Base-by-base conservation (phyloP, 2,329 filamentous ascomycete genomes). In the Boeremia exigua region DNA sequence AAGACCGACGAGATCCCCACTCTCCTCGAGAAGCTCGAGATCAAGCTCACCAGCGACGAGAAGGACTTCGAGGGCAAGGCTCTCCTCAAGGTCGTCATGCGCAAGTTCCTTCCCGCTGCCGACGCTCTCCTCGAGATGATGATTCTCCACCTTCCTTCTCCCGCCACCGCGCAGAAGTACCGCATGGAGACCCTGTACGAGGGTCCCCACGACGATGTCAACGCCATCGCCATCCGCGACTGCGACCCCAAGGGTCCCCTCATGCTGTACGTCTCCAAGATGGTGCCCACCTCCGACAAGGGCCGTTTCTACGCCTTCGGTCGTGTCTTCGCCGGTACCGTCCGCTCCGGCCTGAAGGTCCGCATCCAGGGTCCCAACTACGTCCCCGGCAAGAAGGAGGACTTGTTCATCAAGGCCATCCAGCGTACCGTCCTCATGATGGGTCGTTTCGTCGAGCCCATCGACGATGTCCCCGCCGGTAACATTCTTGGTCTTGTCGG, bases 241-340 rank as follows among this genome's bases (percentile, higher is more conserved):
- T 98, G 95, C 81, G 92, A 99, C 81, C 86, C 94, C 81, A 96
- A 96, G 86, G 95, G 87, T 80, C 91, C 94, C 75, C 95, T 99
- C 82, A 99, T 99, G 95, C 86, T 98, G 71, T 99, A 99, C 90
- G 93, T 99, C 80, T 99, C 95, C 81, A 99, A 99, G 92, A 99
- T 99, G 95, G 95, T 99, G 77, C 95, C 95, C 75, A 99, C 95
- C 72, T 96, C 92, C 74, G 95, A 99, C 79, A 98, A 97, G 90
- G 95, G 95, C 82, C 94, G 95, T 84, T 99, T 99, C 92, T 99
- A 97, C 85, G 95, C 95, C 80, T 99, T 99, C 84, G 95, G 95
- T 84, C 95, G 95, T 96, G 95, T 99, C 83, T 99, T 98, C 87
- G 85, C 95, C 72, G 95, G 95, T 90, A 98, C 93, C 78, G 95